phyloP scores from a whole-genome alignment of 495 filamentous ascomycete species.

The Penicillium canariense region DNA sequence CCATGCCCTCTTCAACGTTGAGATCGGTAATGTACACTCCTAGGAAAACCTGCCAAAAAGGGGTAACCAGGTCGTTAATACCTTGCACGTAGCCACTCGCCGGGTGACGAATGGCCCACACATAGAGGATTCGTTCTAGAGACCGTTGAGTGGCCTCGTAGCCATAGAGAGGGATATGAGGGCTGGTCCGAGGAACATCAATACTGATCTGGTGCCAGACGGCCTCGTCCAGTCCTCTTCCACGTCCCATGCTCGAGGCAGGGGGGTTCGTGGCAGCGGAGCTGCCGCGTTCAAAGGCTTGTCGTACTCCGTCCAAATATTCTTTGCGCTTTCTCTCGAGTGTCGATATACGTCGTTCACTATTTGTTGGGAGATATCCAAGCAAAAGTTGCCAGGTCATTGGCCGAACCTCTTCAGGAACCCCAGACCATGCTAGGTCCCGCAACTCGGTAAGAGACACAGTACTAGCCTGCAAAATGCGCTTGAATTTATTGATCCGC shows the following conservation, averaged over 20 bases:
- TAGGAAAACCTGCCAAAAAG: constrained; percentile 96
- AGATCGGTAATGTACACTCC: constrained; percentile 89
- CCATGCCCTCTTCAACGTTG: constrained; percentile 92
- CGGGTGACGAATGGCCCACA: constrained; percentile 97
- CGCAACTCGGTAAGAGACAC: constrained; percentile 83
- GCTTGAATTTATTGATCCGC: constrained; percentile 98
- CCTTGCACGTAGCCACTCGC: constrained; percentile 97
- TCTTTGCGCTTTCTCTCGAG: constrained; percentile 95
- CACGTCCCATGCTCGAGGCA: constrained; percentile 44
- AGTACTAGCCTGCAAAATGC: constrained; percentile 84
- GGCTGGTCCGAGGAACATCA: constrained; percentile 95
- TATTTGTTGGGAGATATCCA: constrained; percentile 92
- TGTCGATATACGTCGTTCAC: constrained; percentile 83
- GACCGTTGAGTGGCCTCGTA: constrained; percentile 96
- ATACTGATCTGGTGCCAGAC: constrained; percentile 99
- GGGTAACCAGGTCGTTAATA: constrained; percentile 96
- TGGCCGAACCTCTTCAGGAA: constrained; percentile 90
- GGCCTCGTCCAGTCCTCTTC: constrained; percentile 83
- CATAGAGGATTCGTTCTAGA: constrained; percentile 89
- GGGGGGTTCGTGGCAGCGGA: constrained; percentile 33
- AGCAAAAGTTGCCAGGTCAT: constrained; percentile 98
- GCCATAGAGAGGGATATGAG: constrained; percentile 88
- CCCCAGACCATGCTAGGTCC: constrained; percentile 84
- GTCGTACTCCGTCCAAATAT: constrained; percentile 91
- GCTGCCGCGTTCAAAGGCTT: constrained; percentile 81